Evolutionary conservation across 139 green algal species (phyloP).

Genomic region (Micractinium conductrix): DNA sequence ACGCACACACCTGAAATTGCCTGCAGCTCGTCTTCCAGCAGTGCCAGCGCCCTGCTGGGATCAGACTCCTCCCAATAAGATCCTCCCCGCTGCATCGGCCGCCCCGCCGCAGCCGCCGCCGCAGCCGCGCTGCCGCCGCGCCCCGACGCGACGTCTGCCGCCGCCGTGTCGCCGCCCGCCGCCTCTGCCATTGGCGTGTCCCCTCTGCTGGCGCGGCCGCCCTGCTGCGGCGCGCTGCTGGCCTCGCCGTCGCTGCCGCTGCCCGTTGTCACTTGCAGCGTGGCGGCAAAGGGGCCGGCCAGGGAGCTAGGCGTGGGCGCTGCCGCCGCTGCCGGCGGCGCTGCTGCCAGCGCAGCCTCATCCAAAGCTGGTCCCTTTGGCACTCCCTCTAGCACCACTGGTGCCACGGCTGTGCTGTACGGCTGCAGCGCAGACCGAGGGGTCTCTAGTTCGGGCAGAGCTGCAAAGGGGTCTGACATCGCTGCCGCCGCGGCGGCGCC

Average conservation of each 20-base stretch:
- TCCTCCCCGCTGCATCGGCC: not conserved
- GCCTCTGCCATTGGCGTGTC: too few relatives aligned
- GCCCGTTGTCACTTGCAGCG: not conserved
- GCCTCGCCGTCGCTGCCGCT: not conserved
- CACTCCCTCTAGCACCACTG: not conserved
- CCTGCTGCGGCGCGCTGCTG: too few relatives aligned
- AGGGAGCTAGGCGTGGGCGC: not conserved
- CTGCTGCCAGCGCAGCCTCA: too few relatives aligned
- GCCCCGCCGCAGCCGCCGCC: not conserved
- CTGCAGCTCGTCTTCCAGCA: constrained; percentile 60
- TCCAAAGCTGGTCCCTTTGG: not conserved
- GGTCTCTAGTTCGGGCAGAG: not conserved
- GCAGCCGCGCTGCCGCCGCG: not conserved
- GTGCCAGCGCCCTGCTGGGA: constrained; percentile 43
- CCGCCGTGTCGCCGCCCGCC: not conserved
- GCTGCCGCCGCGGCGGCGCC: not conserved
- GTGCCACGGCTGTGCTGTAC: not conserved
- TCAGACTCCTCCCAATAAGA: constrained; percentile 23
- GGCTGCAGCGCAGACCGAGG: constrained; percentile 21
- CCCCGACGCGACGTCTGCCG: too few relatives aligned
- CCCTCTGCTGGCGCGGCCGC: too few relatives aligned
- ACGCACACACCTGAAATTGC: not conserved
- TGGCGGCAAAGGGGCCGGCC: constrained; percentile 2
- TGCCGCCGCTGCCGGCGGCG: constrained; percentile 17
- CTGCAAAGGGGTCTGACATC: not conserved